Conservation (phyloP, 768 basidiomycete species). For the Cystofilobasidium bisporidii region DNA sequence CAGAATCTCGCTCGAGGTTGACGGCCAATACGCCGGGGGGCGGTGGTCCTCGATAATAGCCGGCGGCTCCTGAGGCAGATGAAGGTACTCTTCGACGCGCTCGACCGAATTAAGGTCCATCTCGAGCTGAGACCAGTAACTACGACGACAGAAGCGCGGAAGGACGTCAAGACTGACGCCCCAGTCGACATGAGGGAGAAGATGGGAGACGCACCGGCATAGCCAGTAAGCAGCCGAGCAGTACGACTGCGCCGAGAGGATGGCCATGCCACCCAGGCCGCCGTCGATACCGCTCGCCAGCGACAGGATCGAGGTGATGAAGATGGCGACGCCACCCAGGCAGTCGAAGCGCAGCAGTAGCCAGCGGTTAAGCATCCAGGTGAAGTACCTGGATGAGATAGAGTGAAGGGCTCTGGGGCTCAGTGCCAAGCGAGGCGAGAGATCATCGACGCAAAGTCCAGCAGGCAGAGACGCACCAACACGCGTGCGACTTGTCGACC, state of each 20-base stretch:
- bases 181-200: no score
- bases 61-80: constrained; percentile 60
- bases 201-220: background rate
- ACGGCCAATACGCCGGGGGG: constrained; percentile 89
- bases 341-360: constrained; percentile 71
- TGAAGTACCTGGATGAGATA: constrained; percentile 39
- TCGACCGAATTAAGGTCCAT: constrained; percentile 60
- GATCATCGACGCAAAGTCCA: no score
- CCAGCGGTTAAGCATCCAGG: constrained; percentile 88
- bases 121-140: constrained; percentile 39
- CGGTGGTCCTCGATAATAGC: constrained; percentile 61
- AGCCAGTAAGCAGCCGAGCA: constrained; percentile 42
- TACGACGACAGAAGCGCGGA: background rate
- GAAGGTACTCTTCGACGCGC: constrained; percentile 59
- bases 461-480: constrained; percentile 48
- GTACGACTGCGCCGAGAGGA: constrained; percentile 62
- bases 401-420: no score
- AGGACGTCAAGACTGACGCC: no score
- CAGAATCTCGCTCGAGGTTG: constrained; percentile 34
- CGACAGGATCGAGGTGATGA: constrained; percentile 67
- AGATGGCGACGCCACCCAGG: constrained; percentile 61
- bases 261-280: constrained; percentile 49
- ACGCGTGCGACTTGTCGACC: constrained; percentile 46
- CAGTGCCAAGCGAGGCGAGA: no score
- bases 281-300: constrained; percentile 49